Base-by-base conservation (phyloP, 139 green algal genomes). In the Picochlorum sp. region DNA sequence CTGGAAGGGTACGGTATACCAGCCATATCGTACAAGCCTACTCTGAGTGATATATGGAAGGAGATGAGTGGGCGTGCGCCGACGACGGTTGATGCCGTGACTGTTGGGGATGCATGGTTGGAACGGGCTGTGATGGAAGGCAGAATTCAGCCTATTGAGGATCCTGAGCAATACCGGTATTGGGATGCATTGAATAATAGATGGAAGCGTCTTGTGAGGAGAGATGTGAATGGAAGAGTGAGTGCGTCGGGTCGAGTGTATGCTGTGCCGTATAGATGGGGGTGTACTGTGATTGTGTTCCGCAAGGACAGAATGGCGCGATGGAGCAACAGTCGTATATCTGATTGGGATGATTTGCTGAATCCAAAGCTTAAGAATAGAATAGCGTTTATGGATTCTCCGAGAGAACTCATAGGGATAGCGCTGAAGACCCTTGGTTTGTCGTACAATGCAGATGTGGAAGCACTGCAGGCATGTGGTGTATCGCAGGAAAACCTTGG, bases 341-440 rank as follows among this genome's bases (percentile, higher is more conserved):
- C 56, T 11, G 80, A 89, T 74, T 95, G 89, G 89, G n/a, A 23
- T 4, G 89, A 96, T 74, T 79, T 95, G 62, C 74, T 92, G 70
- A 78, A 85, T 65, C 83, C 88, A 8, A n/a, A 52, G 15, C 70
- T 94, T 8, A 51, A 50, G 13, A 79, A 83, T 9, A 49, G 75
- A 18, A 50, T 96, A 4, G 88, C 73, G 13, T 84, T 94, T 23
- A 50, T 81, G 2, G 83, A 95, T 20, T 85, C 74, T 1, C 72
- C 80, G 1, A 57, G 89, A 41, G 87, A 96, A 60, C 71, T 96
- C 52, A 49, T 96, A 9, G 88, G 80, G 6, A 75, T 81, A 2
- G 84, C 78, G 4, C 54, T 96, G 3, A 88, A 86, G 50, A 80
- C 80, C 1, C 59, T 87, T 7, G 75, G 78, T 7, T 45, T 83